These are phyloP conservation scores for Lachancea nothofagi DNA, from an alignment of 805 yeast genomes.

Conservation along the genomic window DNA sequence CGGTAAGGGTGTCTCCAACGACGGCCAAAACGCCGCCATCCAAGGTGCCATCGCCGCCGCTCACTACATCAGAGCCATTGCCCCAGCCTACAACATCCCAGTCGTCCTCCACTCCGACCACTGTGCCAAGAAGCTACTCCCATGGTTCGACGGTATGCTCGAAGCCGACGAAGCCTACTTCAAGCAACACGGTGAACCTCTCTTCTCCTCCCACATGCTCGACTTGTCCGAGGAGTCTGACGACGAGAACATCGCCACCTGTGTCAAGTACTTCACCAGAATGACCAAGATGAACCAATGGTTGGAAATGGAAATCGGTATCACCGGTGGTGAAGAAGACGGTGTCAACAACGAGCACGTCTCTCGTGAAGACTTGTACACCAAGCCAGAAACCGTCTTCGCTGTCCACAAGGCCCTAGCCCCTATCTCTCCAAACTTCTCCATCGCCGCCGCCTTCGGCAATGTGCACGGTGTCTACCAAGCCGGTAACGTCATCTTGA, in stretches of 20 bases:
- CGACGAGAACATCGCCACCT: slow-evolving; percentile 89
- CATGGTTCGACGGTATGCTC: slow-evolving; percentile 98
- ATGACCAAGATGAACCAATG: slow-evolving; percentile 92
- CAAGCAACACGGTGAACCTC: slow-evolving; percentile 82
- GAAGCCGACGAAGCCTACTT: slow-evolving; percentile 93
- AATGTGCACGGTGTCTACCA: slow-evolving; percentile 99
- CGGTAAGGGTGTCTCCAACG: slow-evolving; percentile 96
- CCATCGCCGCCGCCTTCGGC: slow-evolving; percentile 99
- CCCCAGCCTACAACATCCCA: slow-evolving; percentile 95
- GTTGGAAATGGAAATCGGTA: slow-evolving; percentile 99
- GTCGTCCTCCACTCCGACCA: slow-evolving; percentile 97
- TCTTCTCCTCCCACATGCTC: slow-evolving; percentile 98
- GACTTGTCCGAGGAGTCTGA: slow-evolving; percentile 96
- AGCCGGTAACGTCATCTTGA: slow-evolving; percentile 95
- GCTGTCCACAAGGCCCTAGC: slow-evolving; percentile 84
- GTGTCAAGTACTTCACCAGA: slow-evolving; percentile 92
- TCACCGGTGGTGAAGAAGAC: slow-evolving; percentile 99
- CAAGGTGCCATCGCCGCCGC: slow-evolving; percentile 96
- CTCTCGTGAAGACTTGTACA: slow-evolving; percentile 80
- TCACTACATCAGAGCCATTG: slow-evolving; percentile 92
- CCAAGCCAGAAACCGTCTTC: slow-evolving; percentile 91
- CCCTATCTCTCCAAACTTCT: slow-evolving; percentile 94
- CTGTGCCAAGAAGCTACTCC: slow-evolving; percentile 96
- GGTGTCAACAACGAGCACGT: slow-evolving; percentile 99
- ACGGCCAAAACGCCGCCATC: slow-evolving; percentile 89